phyloP scores from a whole-genome alignment of 805 yeast species.

The Saccharomyces paradoxus region DNA sequence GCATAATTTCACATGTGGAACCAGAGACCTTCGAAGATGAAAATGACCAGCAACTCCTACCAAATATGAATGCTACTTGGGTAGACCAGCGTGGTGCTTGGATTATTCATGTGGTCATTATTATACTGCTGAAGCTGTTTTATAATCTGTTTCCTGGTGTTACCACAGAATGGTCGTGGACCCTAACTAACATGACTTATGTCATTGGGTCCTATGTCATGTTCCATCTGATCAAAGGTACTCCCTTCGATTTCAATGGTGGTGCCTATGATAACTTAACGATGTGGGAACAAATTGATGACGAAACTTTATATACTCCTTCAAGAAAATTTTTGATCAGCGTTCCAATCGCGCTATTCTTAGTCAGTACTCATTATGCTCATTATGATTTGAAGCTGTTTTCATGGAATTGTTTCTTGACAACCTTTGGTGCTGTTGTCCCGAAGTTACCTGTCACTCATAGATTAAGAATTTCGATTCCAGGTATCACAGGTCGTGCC shows the following conservation, averaged over 20 bases:
- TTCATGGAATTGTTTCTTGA: slow-evolving; percentile 59
- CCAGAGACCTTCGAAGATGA: slow-evolving; percentile 89
- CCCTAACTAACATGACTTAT: slow-evolving; percentile 83
- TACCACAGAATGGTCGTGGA: slow-evolving; percentile 82
- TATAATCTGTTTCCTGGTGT: slow-evolving; percentile 77
- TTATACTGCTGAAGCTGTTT: slow-evolving; percentile 61
- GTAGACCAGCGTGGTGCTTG: slow-evolving; percentile 95
- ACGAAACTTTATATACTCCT: slow-evolving; percentile 96
- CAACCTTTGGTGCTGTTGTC: slow-evolving; percentile 78
- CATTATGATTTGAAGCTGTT: slow-evolving; percentile 75
- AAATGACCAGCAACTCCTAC: slow-evolving; percentile 81
- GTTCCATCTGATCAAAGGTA: slow-evolving; percentile 95
- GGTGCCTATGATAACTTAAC: slow-evolving; percentile 95
- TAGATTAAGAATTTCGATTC: slow-evolving; percentile 60
- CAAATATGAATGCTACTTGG: slow-evolving; percentile 93
- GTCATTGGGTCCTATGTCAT: slow-evolving; percentile 87
- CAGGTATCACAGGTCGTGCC: slow-evolving; percentile 37
- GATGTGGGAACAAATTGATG: slow-evolving; percentile 96
- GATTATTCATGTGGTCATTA: slow-evolving; percentile 83
- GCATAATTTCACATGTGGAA: slow-evolving; percentile 83
- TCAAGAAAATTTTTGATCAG: slow-evolving; percentile 85
- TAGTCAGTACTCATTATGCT: slow-evolving; percentile 83
- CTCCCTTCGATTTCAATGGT: slow-evolving; percentile 92
- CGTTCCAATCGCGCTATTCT: slow-evolving; percentile 84
- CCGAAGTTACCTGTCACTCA: slow-evolving; percentile 85